phyloP scores from a whole-genome alignment of 371 early-diverging fungal species.

The Encephalitozoon cuniculi region DNA sequence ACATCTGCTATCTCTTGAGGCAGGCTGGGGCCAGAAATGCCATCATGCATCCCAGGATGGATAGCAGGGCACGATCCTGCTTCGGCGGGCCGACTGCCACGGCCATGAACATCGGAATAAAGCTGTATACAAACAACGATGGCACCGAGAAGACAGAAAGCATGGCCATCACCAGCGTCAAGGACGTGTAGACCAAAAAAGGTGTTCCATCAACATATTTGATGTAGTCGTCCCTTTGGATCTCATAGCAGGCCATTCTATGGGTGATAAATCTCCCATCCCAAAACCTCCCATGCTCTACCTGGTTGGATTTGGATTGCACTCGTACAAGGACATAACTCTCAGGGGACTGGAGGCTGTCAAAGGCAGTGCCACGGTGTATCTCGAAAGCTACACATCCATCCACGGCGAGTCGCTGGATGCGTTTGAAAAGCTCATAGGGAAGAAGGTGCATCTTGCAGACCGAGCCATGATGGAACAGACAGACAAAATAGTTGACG shows the following conservation, averaged over 20 bases:
- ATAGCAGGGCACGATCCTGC: not conserved
- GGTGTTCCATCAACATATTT: not conserved
- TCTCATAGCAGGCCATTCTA: not conserved
- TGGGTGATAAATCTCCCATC: not conserved
- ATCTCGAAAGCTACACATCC: slow-evolving; percentile 95
- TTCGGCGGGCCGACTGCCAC: not conserved
- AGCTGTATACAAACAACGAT: not conserved
- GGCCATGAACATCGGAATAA: not conserved
- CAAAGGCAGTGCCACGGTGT: slow-evolving; percentile 73
- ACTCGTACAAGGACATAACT: slow-evolving; percentile 69
- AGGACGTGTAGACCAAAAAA: not conserved
- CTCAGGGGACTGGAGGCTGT: slow-evolving; percentile 69
- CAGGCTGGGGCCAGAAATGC: not conserved
- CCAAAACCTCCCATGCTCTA: slow-evolving; percentile 67
- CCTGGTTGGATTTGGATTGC: slow-evolving; percentile 86
- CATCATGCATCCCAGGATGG: not conserved
- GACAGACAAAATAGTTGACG: slow-evolving; percentile 74
- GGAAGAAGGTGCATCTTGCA: slow-evolving; percentile 71
- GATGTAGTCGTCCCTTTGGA: not conserved
- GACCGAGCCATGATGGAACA: slow-evolving; percentile 92
- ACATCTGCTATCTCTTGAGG: not conserved
- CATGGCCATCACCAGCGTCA: not conserved
- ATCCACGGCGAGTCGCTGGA: slow-evolving; percentile 64
- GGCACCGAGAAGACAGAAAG: not conserved
- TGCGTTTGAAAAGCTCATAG: slow-evolving; percentile 72